A percentile compares a stretch with the other conserved stretches of the same genome.
These are phyloP conservation scores for Hypomyces perniciosus DNA, from an alignment of 2,329 filamentous ascomycete species.

Conservation along the genomic window DNA sequence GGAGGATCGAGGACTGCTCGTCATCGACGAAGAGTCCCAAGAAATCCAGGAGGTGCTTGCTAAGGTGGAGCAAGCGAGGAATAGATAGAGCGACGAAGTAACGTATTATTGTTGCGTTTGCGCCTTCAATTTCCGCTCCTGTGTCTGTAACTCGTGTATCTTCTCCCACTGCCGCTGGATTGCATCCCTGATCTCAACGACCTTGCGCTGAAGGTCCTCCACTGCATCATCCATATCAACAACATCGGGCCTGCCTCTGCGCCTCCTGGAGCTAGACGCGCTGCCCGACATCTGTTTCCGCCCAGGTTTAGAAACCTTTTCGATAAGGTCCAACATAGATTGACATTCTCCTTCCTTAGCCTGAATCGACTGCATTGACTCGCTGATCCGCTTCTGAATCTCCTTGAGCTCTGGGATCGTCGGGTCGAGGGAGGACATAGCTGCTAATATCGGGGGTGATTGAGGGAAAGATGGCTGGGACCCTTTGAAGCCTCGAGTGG, in stretches of 20 bases:
- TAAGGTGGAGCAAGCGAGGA: neutral
- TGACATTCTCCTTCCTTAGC: conserved; percentile 1
- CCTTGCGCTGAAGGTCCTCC: neutral
- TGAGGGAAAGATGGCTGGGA: too few relatives aligned
- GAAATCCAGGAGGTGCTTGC: conserved; percentile 2
- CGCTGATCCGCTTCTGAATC: conserved; percentile 6
- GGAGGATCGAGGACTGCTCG: conserved; percentile 5
- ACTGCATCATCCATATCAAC: neutral
- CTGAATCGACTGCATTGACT: neutral
- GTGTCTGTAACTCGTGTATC: neutral
- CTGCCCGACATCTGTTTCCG: conserved; percentile 2
- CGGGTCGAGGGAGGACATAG: neutral
- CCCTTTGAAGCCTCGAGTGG: too few relatives aligned
- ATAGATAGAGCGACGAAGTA: neutral
- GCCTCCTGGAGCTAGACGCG: neutral
- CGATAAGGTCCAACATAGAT: neutral
- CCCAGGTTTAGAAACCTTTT: neutral
- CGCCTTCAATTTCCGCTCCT: neutral
- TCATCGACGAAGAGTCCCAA: conserved; percentile 2
- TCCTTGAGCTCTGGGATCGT: neutral
- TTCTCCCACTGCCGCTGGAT: neutral
- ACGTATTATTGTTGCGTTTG: neutral
- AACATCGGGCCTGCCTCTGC: neutral
- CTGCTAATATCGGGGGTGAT: neutral
- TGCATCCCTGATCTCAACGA: neutral